These are phyloP conservation scores for Chlamydomonas sphaeroides DNA, from an alignment of 139 green algal genomes.

Conservation along the genomic window DNA sequence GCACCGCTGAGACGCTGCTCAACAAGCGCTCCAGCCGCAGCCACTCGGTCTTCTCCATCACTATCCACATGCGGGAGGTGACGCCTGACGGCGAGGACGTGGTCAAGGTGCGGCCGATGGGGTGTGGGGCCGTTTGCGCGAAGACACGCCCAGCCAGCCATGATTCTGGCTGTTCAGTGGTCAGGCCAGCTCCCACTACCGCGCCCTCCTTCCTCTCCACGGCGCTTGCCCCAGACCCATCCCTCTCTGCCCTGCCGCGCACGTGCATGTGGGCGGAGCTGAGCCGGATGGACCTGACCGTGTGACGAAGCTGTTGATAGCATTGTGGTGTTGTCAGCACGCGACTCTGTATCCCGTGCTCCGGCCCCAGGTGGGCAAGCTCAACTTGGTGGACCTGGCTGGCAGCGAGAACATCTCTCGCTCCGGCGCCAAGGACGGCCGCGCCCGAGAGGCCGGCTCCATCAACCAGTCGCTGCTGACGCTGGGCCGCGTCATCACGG, in stretches of 20 bases:
- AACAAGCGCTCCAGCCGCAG: slow-evolving; percentile 98
- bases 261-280: too few relatives aligned
- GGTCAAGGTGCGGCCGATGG: slow-evolving; percentile 85
- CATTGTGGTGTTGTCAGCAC: too few relatives aligned
- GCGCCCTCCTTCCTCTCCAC: too few relatives aligned
- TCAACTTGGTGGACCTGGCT: slow-evolving; percentile 99
- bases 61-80: slow-evolving; percentile 90
- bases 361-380: slow-evolving; percentile 77
- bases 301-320: too few relatives aligned
- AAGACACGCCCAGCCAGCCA: too few relatives aligned
- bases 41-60: slow-evolving; percentile 93
- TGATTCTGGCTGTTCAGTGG: too few relatives aligned
- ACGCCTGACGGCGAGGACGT: slow-evolving; percentile 95
- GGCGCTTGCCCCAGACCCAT: too few relatives aligned
- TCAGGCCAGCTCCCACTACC: too few relatives aligned
- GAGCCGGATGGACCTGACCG: too few relatives aligned
- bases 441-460: slow-evolving; percentile 91
- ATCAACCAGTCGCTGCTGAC: slow-evolving; percentile 98
- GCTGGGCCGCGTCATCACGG: slow-evolving; percentile 96
- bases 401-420: slow-evolving; percentile 95
- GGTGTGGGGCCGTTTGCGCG: too few relatives aligned
- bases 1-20: slow-evolving; percentile 95
- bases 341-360: not conserved
- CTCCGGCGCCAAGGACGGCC: slow-evolving; percentile 87
- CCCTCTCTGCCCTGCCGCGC: too few relatives aligned